Evolutionary conservation across 108 stramenopile species (phyloP).

Genomic region (Epipyxis sp.): DNA sequence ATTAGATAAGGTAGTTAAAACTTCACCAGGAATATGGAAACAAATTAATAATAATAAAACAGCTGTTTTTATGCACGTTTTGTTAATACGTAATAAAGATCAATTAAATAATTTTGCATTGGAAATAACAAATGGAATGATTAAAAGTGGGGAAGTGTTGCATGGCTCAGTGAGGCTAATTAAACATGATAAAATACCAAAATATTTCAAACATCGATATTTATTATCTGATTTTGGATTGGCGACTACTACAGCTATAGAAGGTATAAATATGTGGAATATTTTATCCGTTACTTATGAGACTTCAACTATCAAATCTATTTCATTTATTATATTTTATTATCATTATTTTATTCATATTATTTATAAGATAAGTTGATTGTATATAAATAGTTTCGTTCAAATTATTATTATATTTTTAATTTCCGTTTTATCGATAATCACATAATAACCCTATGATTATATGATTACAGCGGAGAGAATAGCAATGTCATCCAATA

Average conservation of each 20-base stretch:
- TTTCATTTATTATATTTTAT: no score
- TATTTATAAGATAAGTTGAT: no score
- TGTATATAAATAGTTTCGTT: no score
- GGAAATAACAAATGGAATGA: background rate
- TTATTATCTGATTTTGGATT: constrained; percentile 22
- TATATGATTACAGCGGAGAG: background rate
- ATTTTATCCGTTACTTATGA: background rate
- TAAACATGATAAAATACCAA: constrained; percentile 16
- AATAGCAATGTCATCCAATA: background rate
- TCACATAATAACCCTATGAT: no score
- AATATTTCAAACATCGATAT: constrained; percentile 19
- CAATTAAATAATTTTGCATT: background rate
- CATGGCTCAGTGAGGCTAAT: constrained; percentile 13
- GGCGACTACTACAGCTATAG: no score
- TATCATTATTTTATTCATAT: no score
- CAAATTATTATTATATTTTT: no score
- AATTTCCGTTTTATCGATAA: no score
- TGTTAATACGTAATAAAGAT: background rate
- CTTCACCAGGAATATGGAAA: background rate
- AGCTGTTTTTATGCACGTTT: constrained; percentile 13
- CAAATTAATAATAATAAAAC: background rate
- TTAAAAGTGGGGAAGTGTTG: background rate
- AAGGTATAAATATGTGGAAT: background rate
- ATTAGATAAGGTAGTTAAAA: background rate
- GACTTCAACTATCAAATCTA: background rate